Conservation (phyloP, 192 early-diverging fungal species). For the Allomyces javanicus region DNA sequence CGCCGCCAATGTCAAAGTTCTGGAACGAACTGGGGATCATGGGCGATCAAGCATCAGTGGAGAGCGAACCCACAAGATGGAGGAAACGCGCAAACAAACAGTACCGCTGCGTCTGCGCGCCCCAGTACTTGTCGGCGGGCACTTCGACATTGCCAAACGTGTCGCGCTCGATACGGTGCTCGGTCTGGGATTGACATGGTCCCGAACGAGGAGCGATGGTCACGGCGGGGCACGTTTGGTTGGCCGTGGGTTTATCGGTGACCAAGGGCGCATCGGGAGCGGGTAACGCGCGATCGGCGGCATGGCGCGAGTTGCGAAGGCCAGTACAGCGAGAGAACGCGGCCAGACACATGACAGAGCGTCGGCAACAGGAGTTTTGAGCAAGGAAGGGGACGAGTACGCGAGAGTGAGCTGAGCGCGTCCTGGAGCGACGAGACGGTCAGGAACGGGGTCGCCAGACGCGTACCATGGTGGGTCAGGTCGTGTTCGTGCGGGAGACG, state of each 20-base stretch:
- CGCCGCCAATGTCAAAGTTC: constrained; percentile 96
- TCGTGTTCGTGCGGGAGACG: too few relatives aligned
- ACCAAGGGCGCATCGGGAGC: too few relatives aligned
- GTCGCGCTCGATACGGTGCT: constrained; percentile 57
- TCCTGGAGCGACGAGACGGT: too few relatives aligned
- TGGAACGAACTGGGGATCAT: constrained; percentile 45
- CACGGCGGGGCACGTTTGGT: not conserved
- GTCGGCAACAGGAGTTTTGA: too few relatives aligned
- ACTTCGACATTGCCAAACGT: constrained; percentile 92
- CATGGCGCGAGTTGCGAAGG: too few relatives aligned
- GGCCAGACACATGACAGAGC: too few relatives aligned
- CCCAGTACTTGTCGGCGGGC: constrained; percentile 90
- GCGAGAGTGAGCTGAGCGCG: too few relatives aligned
- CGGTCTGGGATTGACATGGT: constrained; percentile 14
- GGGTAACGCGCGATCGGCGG: too few relatives aligned
- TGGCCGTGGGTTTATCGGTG: not conserved
- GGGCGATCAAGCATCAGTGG: not conserved
- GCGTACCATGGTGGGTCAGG: too few relatives aligned
- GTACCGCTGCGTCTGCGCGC: constrained; percentile 86
- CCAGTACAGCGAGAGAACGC: too few relatives aligned
- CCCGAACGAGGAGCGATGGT: not conserved
- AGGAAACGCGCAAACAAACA: not conserved
- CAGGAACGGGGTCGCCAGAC: too few relatives aligned
- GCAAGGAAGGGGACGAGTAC: too few relatives aligned
- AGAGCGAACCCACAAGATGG: not conserved